Base-by-base conservation (phyloP, 345 rosid genomes). In the Camelina laxa region DNA sequence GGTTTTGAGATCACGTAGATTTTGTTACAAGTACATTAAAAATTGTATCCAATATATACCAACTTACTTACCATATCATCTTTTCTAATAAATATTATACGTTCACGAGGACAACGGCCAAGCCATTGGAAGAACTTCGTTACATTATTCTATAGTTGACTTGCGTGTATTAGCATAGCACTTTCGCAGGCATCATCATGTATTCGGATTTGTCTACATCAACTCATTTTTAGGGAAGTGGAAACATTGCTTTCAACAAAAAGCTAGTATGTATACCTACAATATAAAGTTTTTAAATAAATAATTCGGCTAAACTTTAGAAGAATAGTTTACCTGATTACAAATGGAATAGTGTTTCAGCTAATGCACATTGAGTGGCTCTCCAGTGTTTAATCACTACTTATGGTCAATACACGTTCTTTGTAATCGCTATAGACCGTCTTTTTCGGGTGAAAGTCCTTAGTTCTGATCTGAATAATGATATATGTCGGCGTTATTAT, bases 341-440 rank as follows among this genome's bases (percentile, higher is more conserved):
- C 7, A 19, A 19, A 69, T 57, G 21, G 21, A 58, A 59, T 47
- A 15, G n/a, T 58, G 74, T 31, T 70, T 45, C 57, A 49, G 57
- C 58, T 15, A 70, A 59, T 47, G 66, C 66, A 59, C 66, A 47
- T 45, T 58, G 7, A 58, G 21, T 58, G 65, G 74, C 65, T 45
- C 35, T 31, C 65, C 21, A 45, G 35, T 41, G 47, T 56, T 70
- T 20, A 15, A 48, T 58, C 57, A 45, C 59, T 15, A 70, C 36
- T 58, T 59, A 33, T 59, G 57, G 75, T 21, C 66, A 7, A 70
- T 58, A 31, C 35, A 58, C 57, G 58, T 59, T 58, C 57, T 14
- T 48, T 21, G 10, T 14, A 45, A 70, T 45, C 16, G 33, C n/a
- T 20, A 70, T 15, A 33, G 35, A 21, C 74, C 58, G 30, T 10